Base-by-base conservation (phyloP, 768 basidiomycete species). In the Tylopilus sp. region DNA sequence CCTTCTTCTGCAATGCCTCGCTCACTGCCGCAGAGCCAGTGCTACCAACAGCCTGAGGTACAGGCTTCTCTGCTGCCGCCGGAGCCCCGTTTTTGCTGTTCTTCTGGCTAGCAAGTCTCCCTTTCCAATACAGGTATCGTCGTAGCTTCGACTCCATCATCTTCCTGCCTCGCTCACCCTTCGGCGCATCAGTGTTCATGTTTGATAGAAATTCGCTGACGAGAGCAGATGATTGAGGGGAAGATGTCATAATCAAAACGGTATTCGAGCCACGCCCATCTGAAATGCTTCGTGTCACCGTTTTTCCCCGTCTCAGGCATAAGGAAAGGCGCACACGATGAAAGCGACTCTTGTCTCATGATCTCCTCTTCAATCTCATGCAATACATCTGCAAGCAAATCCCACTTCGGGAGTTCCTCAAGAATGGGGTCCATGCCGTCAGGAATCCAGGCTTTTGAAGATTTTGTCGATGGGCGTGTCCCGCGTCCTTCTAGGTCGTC, bases 371-470 rank as follows among this genome's bases (percentile, higher is more conserved):
- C 97, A 3, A 93, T 86, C 70, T 99, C 97, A 45, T 91, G 77
- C 40, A 99, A 67, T 0, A 95, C 79, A n/a, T 92, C 88, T 0
- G 85, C 79, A 12, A 99, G 71, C 8, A 95, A 66, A 50, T 79
- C 79, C 95, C 97, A 98, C 66, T 99, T 99, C 0, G 95, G 95
- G 40, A 90, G 78, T 63, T 98, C 97, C 69, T 98, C 97, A 21
- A 98, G 74, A 0, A 94, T 81, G 0, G 92, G 90, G 40, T 91
- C 83, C 67, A 95, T 83, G 1, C 83, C 85, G 10, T 80, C 75
- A 0, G 93, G 89, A 20, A 92, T 64, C 86, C 91, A 90, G 21
- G 67, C 42, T 26, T 53, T 66, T 49, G 28, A 43, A 9, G 56
- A 17, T 40, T 46, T 57, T 56, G 9, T 44, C 30, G 18, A n/a